These are phyloP conservation scores for Sclerotinia nivalis DNA, from an alignment of 2,329 filamentous ascomycete species.

Conservation along the genomic window DNA sequence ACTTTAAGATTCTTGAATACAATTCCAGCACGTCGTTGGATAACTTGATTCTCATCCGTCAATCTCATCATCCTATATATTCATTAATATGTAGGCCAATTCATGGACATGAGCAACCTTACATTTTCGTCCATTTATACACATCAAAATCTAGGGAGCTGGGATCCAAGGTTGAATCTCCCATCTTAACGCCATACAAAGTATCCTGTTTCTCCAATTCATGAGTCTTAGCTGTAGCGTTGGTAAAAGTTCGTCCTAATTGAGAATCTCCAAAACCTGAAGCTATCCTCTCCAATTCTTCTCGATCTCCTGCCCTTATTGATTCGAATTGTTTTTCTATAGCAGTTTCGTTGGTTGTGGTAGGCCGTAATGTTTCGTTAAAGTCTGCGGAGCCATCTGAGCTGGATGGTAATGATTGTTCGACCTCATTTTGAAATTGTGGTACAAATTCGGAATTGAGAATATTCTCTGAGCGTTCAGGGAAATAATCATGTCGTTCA, in stretches of 20 bases:
- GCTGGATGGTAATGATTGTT: neutral
- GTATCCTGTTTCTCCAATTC: conserved; percentile 34
- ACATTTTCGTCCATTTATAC: conserved; percentile 35
- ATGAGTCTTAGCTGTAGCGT: neutral
- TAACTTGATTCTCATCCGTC: conserved; percentile 57
- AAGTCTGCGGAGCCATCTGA: conserved; percentile 27
- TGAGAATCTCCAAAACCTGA: conserved; percentile 30
- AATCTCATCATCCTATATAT: conserved; percentile 41
- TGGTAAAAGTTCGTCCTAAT: conserved; percentile 25
- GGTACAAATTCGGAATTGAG: neutral
- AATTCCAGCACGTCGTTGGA: conserved; percentile 56
- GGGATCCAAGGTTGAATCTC: conserved; percentile 55
- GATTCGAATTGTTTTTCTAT: conserved; percentile 33
- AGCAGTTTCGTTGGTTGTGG: conserved; percentile 27
- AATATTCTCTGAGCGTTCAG: neutral
- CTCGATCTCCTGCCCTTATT: conserved; percentile 34
- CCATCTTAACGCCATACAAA: conserved; percentile 44
- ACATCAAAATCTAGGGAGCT: conserved; percentile 42
- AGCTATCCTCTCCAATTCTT: conserved; percentile 36
- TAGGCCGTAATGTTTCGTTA: conserved; percentile 20
- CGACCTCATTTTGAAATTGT: neutral
- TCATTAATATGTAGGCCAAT: neutral
- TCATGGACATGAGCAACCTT: conserved; percentile 1
- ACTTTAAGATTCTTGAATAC: conserved; percentile 66
- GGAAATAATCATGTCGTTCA: conserved; percentile 9